Conservation (phyloP, 257 asterid genomes). For the Verbena officinalis region DNA sequence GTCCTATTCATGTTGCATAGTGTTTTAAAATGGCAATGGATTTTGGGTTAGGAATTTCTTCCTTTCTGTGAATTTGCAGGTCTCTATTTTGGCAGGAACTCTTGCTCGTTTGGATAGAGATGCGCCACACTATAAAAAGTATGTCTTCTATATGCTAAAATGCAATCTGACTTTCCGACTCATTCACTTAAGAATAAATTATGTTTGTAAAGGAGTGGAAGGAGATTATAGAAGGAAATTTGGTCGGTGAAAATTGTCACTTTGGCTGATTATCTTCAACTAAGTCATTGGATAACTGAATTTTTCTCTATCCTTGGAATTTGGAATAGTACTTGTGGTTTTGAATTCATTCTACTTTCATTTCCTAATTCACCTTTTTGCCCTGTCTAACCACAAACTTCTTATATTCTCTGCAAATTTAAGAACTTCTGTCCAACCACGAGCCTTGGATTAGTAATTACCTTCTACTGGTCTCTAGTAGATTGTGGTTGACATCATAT, state of each 20-base stretch:
- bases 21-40: constrained; percentile 6
- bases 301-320: not conserved
- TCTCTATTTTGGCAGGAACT: constrained; percentile 97
- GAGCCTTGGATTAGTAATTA: constrained; percentile 2
- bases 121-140: constrained; percentile 96
- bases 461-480: constrained; percentile 1
- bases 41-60: constrained; percentile 23
- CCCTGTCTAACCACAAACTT: not conserved
- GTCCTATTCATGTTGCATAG: constrained; percentile 10
- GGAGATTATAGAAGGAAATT: not conserved
- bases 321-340: not conserved
- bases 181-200: constrained; percentile 8
- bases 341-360: not conserved
- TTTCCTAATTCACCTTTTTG: constrained; percentile 6
- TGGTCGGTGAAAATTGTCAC: not conserved
- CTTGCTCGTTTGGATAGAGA: constrained; percentile 99
- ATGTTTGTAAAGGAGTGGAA: not conserved
- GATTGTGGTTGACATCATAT: constrained; percentile 13
- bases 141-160: constrained; percentile 33
- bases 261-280: constrained; percentile 2
- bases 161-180: constrained; percentile 23
- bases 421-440: constrained; percentile 9
- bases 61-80: constrained; percentile 55
- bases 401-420: not conserved
- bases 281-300: not conserved